phyloP scores from a whole-genome alignment of 192 early-diverging fungal species.

The Geranomyces michiganensis region DNA sequence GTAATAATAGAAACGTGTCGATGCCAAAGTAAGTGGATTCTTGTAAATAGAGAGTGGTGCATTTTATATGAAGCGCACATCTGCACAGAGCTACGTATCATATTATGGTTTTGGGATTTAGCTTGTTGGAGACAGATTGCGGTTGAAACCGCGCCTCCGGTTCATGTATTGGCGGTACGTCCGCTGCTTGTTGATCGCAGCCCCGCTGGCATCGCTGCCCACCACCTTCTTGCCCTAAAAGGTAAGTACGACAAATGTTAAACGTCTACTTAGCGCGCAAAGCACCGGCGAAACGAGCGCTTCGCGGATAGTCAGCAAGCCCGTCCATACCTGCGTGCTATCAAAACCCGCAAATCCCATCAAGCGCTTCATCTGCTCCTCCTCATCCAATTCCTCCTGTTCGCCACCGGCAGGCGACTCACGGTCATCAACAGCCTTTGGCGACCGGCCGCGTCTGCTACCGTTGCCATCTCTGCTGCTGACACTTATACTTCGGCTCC shows the following conservation, averaged over 20 bases:
- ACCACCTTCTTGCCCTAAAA: constrained; percentile 72
- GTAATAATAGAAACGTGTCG: too few species aligned
- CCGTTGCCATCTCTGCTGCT: neutral
- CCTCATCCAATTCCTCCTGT: constrained; percentile 50
- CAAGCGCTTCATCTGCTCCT: constrained; percentile 78
- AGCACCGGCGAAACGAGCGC: neutral
- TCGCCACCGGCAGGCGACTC: neutral
- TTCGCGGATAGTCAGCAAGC: neutral
- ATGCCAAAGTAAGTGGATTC: too few species aligned
- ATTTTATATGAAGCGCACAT: too few species aligned
- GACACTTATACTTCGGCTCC: neutral
- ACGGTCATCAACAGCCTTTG: neutral
- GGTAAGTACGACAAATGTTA: constrained; percentile 4
- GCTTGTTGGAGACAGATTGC: constrained; percentile 41
- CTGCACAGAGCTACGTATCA: too few species aligned
- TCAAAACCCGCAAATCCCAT: constrained; percentile 92
- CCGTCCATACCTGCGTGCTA: constrained; percentile 70
- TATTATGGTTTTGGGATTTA: too few species aligned
- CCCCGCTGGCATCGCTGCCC: constrained; percentile 72
- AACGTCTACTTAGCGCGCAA: neutral
- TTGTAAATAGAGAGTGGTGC: too few species aligned
- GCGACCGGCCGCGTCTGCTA: neutral
- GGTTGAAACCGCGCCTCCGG: constrained; percentile 70
- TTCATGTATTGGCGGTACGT: constrained; percentile 24
- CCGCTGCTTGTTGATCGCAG: constrained; percentile 83